phyloP scores from a whole-genome alignment of 2,329 filamentous ascomycete species.

The Epichloe baconii region DNA sequence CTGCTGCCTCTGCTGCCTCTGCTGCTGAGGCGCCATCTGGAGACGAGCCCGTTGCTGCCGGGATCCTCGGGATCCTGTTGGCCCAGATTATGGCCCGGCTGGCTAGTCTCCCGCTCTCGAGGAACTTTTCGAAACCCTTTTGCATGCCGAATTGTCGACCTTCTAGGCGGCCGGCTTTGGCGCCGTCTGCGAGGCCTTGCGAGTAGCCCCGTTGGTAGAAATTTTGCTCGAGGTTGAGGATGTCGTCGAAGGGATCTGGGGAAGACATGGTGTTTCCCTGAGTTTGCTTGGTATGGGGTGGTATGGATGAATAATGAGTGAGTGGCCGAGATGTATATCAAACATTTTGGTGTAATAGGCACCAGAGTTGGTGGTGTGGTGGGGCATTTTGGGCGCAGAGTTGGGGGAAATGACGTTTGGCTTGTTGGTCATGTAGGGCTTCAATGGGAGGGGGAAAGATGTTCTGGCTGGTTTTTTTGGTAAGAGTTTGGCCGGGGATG shows the following conservation, averaged over 20 bases:
- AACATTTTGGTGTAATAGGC: too few relatives aligned
- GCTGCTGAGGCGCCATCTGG: neutral
- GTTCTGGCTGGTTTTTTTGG: too few relatives aligned
- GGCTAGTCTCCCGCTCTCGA: constrained; percentile 65
- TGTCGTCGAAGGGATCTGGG: constrained; percentile 39
- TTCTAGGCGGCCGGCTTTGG: constrained; percentile 67
- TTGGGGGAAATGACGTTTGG: too few relatives aligned
- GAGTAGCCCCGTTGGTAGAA: constrained; percentile 78
- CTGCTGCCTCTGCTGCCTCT: neutral
- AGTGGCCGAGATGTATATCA: too few relatives aligned
- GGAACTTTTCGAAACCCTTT: constrained; percentile 87
- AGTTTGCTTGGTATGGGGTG: neutral
- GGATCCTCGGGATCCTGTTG: constrained; percentile 40
- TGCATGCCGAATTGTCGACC: constrained; percentile 83
- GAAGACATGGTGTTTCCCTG: constrained; percentile 9
- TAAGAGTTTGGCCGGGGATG: too few relatives aligned
- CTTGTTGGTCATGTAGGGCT: too few relatives aligned
- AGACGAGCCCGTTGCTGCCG: constrained; percentile 1
- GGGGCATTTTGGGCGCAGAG: too few relatives aligned
- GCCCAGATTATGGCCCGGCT: constrained; percentile 76
- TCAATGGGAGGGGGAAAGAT: too few relatives aligned
- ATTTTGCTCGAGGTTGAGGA: constrained; percentile 47
- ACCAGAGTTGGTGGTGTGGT: too few relatives aligned
- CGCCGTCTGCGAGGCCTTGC: constrained; percentile 63
- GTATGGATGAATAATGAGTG: too few relatives aligned